Evolutionary conservation across 257 asterid species (phyloP).

Genomic region (Primulina tabacum): DNA sequence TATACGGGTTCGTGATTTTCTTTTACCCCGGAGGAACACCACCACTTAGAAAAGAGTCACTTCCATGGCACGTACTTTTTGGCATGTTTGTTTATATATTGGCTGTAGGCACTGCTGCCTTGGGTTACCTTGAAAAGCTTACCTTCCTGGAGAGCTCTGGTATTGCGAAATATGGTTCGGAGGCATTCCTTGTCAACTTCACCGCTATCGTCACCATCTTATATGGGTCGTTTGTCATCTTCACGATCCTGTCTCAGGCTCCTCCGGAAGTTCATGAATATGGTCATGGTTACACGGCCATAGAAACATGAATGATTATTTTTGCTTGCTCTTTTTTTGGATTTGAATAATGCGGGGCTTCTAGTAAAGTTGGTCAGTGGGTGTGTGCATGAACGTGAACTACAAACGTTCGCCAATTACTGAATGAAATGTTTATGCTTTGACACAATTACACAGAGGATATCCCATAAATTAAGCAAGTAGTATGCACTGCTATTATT

Average conservation of each 20-base stretch:
- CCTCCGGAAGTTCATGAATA: slow-evolving; percentile 51
- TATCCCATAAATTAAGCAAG: too few relatives aligned
- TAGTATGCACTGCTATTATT: too few relatives aligned
- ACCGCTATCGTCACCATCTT: slow-evolving; percentile 78
- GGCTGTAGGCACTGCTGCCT: slow-evolving; percentile 63
- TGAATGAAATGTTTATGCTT: too few relatives aligned
- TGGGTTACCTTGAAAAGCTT: slow-evolving; percentile 89
- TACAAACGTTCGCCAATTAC: not conserved
- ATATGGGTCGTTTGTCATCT: slow-evolving; percentile 69
- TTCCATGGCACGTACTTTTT: slow-evolving; percentile 89
- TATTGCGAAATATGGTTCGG: slow-evolving; percentile 68
- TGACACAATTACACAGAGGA: too few relatives aligned
- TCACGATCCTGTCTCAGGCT: slow-evolving; percentile 57
- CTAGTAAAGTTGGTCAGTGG: not conserved
- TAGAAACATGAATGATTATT: slow-evolving; percentile 20
- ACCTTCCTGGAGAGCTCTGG: slow-evolving; percentile 80
- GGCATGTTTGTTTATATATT: slow-evolving; percentile 60
- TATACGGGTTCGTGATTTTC: slow-evolving; percentile 76
- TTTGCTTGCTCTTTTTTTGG: not conserved
- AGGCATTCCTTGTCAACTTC: slow-evolving; percentile 86
- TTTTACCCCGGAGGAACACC: slow-evolving; percentile 91
- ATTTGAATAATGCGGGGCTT: not conserved
- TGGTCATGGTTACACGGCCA: slow-evolving; percentile 55
- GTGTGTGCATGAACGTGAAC: not conserved
- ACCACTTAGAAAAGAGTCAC: slow-evolving; percentile 56